Conservation (phyloP, 2,329 filamentous ascomycete genomes). For the Davidsoniella australis region DNA sequence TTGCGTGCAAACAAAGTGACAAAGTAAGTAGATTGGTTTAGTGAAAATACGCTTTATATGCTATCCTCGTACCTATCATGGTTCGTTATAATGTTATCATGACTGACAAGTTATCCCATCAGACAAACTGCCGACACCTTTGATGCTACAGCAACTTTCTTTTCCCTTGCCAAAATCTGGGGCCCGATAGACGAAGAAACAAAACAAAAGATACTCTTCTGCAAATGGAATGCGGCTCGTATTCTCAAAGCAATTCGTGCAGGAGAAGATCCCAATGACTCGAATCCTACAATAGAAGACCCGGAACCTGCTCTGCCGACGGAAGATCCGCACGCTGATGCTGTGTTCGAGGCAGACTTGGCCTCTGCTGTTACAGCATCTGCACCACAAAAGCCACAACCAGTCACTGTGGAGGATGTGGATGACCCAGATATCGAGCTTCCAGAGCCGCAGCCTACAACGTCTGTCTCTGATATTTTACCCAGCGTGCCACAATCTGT, state of each 20-base stretch:
- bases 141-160: constrained; percentile 78
- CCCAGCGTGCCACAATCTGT: constrained; percentile 7
- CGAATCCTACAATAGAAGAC: constrained; percentile 48
- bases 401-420: constrained; percentile 4
- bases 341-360: constrained; percentile 17
- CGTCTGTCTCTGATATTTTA: neutral
- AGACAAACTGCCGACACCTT: constrained; percentile 91
- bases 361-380: constrained; percentile 16
- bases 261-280: constrained; percentile 78
- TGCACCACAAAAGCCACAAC: neutral
- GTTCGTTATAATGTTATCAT: neutral
- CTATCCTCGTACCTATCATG: too few species aligned
- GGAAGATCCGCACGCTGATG: constrained; percentile 12
- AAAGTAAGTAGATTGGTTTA: constrained; percentile 31
- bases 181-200: constrained; percentile 56
- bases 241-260: constrained; percentile 85
- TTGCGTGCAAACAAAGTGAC: constrained; percentile 72
- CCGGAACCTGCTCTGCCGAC: constrained; percentile 23
- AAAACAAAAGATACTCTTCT: constrained; percentile 79
- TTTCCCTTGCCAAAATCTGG: constrained; percentile 80
- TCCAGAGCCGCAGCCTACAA: neutral
- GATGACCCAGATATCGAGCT: constrained; percentile 10
- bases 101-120: neutral
- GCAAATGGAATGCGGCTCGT: constrained; percentile 85
- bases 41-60: neutral